phyloP scores from a whole-genome alignment of 2,329 filamentous ascomycete genomes.

The Echinosphaeria canescens region DNA sequence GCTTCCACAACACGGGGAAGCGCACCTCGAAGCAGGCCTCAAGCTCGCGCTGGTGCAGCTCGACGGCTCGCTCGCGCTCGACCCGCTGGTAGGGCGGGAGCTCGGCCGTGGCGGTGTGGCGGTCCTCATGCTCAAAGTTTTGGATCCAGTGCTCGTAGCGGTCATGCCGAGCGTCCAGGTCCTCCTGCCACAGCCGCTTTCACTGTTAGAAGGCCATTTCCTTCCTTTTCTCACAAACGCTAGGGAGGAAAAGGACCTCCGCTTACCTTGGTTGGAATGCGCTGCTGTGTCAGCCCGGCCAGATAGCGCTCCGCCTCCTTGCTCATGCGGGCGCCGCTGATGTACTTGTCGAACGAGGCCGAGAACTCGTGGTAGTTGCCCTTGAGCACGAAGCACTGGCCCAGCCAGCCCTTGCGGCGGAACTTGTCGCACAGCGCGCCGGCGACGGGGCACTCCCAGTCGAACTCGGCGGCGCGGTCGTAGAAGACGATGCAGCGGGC shows the following conservation, averaged over 20 bases:
- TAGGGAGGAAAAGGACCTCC: background rate
- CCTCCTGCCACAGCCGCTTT: conserved; percentile 3
- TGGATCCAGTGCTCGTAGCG: conserved; percentile 22
- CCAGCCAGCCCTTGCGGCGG: conserved; percentile 21
- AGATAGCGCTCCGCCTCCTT: conserved; percentile 16
- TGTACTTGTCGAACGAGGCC: conserved; percentile 25
- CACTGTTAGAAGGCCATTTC: too few relatives aligned
- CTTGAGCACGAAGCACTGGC: conserved; percentile 29
- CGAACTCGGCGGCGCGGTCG: conserved; percentile 22
- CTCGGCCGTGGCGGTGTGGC: conserved; percentile 12
- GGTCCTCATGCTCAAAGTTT: conserved; percentile 19
- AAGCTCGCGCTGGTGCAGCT: conserved; percentile 22
- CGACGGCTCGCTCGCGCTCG: conserved; percentile 17
- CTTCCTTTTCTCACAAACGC: conserved; percentile 4
- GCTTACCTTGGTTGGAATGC: conserved; percentile 12
- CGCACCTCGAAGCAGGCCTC: conserved; percentile 23
- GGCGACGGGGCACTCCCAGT: conserved; percentile 27
- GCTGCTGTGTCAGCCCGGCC: conserved; percentile 14
- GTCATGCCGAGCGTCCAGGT: conserved; percentile 11
- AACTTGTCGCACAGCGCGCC: conserved; percentile 21
- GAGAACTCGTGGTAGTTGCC: conserved; percentile 33
- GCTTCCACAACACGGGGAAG: conserved; percentile 22
- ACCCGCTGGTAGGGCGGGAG: conserved; percentile 14
- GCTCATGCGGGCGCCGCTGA: conserved; percentile 19
- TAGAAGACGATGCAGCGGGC: conserved; percentile 29